Base-by-base conservation (phyloP, 768 basidiomycete species). In the Lanmaoa rubissima region DNA sequence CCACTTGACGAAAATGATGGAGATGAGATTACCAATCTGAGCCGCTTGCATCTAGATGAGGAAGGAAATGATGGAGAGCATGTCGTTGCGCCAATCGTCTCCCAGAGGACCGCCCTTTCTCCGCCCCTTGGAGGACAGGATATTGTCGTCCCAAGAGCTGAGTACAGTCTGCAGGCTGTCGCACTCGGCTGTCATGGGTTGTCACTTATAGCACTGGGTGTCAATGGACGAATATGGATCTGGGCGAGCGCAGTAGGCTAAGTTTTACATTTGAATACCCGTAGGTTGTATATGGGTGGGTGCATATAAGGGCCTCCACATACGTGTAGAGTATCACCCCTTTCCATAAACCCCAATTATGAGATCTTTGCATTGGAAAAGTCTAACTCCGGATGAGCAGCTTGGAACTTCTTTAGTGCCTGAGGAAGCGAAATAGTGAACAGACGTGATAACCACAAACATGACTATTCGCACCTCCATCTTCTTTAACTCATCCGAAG, bases 401-500 rank as follows among this genome's bases (percentile, higher is more conserved):
- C 85, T 75, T 94, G 90, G 76, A 98, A 97, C 72, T 89, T 94
- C 74, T 86, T 84, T 55, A 98, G 75, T 44, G 90, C 86, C 88
- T 94, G 58, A 28, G 17, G 14, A 42, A 47, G 46, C 38, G 28
- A 48, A 41, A 54, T 39, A 41, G 12, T 52, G 21, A 57, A 38
- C n/a, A 35, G 6, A 39, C 21, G 17, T n/a, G 35, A 4, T 35
- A 26, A 34, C 16, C 10, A 28, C 2, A 34, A 36, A 44, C 19
- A 61, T 48, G 38, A 40, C 35, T 38, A 36, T 40, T 32, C 75
- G 61, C 48, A 87, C 92, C 80, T 97, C 95, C 79, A 84, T 81
- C 75, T 96, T 98, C 78, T 94, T 94, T 60, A 92, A 60, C 62
- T 97, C 95, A 59, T 96, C 95, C 0, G 93, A 95, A 1, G 94